Evolutionary conservation across 2,329 filamentous ascomycete species (phyloP).

Genomic region (Fusarium goolgardi): DNA sequence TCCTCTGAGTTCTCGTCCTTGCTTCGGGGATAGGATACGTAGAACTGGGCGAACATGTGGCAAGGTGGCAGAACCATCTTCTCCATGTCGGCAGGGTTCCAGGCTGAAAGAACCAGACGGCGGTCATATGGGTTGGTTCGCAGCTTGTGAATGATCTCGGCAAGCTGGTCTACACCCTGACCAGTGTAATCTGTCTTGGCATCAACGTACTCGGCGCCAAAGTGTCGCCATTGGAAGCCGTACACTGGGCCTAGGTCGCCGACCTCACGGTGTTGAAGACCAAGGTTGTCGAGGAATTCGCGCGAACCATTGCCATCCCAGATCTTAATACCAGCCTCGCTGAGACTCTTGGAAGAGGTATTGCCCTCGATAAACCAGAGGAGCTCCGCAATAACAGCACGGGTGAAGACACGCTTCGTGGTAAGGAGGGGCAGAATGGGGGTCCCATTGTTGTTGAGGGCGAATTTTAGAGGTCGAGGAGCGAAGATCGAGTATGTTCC

Average conservation of each 20-base stretch:
- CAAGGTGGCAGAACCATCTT: conserved; percentile 95
- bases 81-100: conserved; percentile 88
- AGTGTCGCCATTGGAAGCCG: conserved; percentile 99
- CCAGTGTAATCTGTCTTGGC: conserved; percentile 84
- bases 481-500: conserved; percentile 92
- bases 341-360: conserved; percentile 83
- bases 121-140: conserved; percentile 87
- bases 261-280: conserved; percentile 81
- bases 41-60: conserved; percentile 98
- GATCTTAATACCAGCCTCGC: conserved; percentile 87
- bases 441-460: conserved; percentile 70
- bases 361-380: conserved; percentile 93
- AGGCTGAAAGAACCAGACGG: conserved; percentile 89
- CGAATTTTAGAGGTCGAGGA: conserved; percentile 86
- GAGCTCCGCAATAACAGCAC: conserved; percentile 89
- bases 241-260: conserved; percentile 97
- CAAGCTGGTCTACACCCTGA: conserved; percentile 92
- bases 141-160: conserved; percentile 89
- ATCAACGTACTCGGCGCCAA: conserved; percentile 89
- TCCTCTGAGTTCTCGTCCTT: conserved; percentile 46
- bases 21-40: conserved; percentile 77
- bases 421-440: conserved; percentile 92
- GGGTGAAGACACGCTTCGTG: conserved; percentile 94
- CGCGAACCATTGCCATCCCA: conserved; percentile 98
- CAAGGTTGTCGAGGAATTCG: conserved; percentile 87